These are phyloP conservation scores for Diatrype stigma DNA, from an alignment of 2,329 filamentous ascomycete species.

Conservation along the genomic window DNA sequence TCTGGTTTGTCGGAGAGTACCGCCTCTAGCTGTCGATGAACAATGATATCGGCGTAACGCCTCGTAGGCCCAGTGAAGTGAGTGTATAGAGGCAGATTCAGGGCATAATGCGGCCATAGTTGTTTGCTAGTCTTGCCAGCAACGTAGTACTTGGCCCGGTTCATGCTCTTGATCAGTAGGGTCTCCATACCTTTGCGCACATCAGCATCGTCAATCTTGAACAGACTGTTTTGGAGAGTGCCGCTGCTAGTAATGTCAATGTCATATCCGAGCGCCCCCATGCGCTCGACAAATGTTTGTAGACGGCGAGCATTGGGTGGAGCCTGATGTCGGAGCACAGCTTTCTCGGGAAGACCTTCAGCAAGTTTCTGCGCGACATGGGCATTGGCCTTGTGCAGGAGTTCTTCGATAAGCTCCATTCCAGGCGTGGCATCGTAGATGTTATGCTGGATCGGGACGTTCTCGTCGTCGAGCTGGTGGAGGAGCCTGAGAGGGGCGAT, in stretches of 20 bases:
- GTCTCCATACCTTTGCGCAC: conserved; percentile 98
- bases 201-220: conserved; percentile 84
- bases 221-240: conserved; percentile 87
- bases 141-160: conserved; percentile 92
- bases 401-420: conserved; percentile 90
- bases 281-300: conserved; percentile 85
- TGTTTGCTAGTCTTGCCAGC: conserved; percentile 73
- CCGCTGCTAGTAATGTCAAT: conserved; percentile 89
- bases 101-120: conserved; percentile 80
- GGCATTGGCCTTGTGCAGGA: conserved; percentile 88
- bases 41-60: conserved; percentile 90
- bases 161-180: conserved; percentile 89
- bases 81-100: conserved; percentile 92
- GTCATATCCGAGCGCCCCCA: conserved; percentile 85
- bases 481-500: conserved; percentile 84
- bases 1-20: conserved; percentile 78
- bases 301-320: conserved; percentile 84
- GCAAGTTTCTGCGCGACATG: conserved; percentile 83
- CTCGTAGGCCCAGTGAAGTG: conserved; percentile 96
- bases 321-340: conserved; percentile 81
- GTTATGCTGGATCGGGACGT: conserved; percentile 93
- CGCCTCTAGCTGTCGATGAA: conserved; percentile 89
- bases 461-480: conserved; percentile 95
- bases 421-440: conserved; percentile 88
- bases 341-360: conserved; percentile 81